These are phyloP conservation scores for Saccharomycopsis fibuligera DNA, from an alignment of 805 yeast genomes.

Conservation along the genomic window DNA sequence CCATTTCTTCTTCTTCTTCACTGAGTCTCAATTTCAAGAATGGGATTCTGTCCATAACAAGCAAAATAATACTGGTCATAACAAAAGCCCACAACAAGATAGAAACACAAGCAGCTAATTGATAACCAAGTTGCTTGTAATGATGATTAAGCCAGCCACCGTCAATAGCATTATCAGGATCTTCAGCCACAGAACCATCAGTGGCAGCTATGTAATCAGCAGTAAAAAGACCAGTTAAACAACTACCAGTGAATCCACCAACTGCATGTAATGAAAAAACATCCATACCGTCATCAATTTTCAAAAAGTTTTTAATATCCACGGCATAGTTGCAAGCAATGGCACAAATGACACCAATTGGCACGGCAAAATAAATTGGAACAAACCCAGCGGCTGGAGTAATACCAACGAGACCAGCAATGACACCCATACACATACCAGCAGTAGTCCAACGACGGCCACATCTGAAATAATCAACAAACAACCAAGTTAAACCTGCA, in stretches of 20 bases:
- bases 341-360: constrained; percentile 60
- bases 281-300: constrained; percentile 92
- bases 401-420: constrained; percentile 90
- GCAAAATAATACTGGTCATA: constrained; percentile 63
- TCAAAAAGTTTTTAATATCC: constrained; percentile 63
- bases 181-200: constrained; percentile 48
- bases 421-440: constrained; percentile 89
- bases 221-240: constrained; percentile 84
- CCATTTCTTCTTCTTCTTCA: constrained; percentile 81
- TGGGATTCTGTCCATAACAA: constrained; percentile 68
- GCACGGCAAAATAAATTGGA: constrained; percentile 82
- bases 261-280: constrained; percentile 91
- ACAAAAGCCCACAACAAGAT: constrained; percentile 70
- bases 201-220: constrained; percentile 82
- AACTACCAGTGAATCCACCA: constrained; percentile 82
- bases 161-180: constrained; percentile 39
- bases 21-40: constrained; percentile 74
- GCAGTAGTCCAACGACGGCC: constrained; percentile 90
- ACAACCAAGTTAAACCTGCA: constrained; percentile 94
- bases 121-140: constrained; percentile 80
- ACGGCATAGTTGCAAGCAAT: constrained; percentile 78
- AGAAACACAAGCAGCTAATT: constrained; percentile 70
- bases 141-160: constrained; percentile 91
- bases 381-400: constrained; percentile 98
- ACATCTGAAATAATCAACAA: constrained; percentile 73